These are phyloP conservation scores for Wickerhamomyces chaumierensis DNA, from an alignment of 805 yeast genomes.

Conservation along the genomic window DNA sequence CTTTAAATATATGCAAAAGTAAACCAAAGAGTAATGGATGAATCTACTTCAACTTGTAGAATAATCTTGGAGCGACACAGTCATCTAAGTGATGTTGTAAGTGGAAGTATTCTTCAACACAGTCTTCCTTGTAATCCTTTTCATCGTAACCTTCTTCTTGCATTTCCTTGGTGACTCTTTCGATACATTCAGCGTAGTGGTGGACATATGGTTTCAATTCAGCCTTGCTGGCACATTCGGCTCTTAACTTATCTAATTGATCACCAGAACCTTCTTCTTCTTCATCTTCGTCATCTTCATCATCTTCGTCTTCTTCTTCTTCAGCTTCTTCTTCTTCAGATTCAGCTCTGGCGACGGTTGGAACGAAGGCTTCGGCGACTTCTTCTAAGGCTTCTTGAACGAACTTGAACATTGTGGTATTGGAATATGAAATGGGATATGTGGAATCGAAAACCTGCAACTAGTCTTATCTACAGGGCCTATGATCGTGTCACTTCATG, in stretches of 20 bases:
- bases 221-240: conserved; percentile 56
- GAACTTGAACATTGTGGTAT: background rate
- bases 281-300: conserved; percentile 60
- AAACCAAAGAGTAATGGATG: background rate
- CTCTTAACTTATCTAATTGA: conserved; percentile 51
- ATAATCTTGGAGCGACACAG: conserved; percentile 83
- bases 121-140: conserved; percentile 83
- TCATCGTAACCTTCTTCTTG: conserved; percentile 79
- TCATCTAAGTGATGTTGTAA: conserved; percentile 87
- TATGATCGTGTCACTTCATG: conserved; percentile 8
- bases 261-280: conserved; percentile 61
- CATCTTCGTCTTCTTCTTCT: conserved; percentile 26
- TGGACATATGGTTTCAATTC: conserved; percentile 67
- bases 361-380: conserved; percentile 68
- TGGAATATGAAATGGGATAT: background rate
- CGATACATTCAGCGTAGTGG: conserved; percentile 90
- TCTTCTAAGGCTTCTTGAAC: conserved; percentile 34
- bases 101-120: conserved; percentile 97
- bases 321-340: conserved; percentile 21
- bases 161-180: conserved; percentile 81
- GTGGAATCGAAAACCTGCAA: background rate
- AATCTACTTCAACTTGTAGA: conserved; percentile 67
- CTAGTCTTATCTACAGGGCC: background rate
- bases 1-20: background rate
- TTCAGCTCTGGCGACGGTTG: conserved; percentile 78